A percentile compares a stretch with the other conserved stretches of the same genome.
Conservation (phyloP, 805 yeast genomes). For the Ogataea salicorniae region DNA sequence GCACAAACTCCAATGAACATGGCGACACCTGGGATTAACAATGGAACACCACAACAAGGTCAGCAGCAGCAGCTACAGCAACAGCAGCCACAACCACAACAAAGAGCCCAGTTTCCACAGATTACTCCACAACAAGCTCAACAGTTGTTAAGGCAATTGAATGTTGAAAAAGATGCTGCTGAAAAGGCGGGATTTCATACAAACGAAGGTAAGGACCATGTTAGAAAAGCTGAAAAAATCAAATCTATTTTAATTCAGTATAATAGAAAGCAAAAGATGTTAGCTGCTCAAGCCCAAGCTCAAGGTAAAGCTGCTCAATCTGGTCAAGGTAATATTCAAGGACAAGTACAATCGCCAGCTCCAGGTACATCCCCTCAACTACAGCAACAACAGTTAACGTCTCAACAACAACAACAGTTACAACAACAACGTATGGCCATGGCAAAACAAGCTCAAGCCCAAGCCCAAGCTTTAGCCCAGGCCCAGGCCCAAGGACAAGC, state of each 20-base stretch:
- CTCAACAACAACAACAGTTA: constrained; percentile 15
- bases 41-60: constrained; percentile 6
- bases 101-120: constrained; percentile 15
- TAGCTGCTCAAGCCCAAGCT: constrained; percentile 23
- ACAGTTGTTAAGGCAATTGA: constrained; percentile 55
- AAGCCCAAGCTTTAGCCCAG: constrained; percentile 21
- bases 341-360: constrained; percentile 20
- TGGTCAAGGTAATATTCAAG: too few species aligned
- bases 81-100: constrained; percentile 15
- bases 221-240: constrained; percentile 57
- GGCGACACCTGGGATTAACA: constrained; percentile 39
- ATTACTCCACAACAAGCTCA: constrained; percentile 50
- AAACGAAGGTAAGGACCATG: constrained; percentile 57
- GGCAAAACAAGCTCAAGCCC: constrained; percentile 24
- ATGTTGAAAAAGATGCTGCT: constrained; percentile 56
- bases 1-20: constrained; percentile 27
- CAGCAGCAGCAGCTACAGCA: constrained; percentile 3
- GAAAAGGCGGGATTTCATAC: constrained; percentile 55
- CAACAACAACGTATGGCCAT: constrained; percentile 7
- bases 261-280: constrained; percentile 24
- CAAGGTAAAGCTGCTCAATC: constrained; percentile 4
- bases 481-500: constrained; percentile 10
- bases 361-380: neutral
- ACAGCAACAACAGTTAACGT: constrained; percentile 23
- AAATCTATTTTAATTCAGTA: constrained; percentile 52